Conservation (phyloP, 2,329 filamentous ascomycete genomes). For the Aspergillus versicolor region DNA sequence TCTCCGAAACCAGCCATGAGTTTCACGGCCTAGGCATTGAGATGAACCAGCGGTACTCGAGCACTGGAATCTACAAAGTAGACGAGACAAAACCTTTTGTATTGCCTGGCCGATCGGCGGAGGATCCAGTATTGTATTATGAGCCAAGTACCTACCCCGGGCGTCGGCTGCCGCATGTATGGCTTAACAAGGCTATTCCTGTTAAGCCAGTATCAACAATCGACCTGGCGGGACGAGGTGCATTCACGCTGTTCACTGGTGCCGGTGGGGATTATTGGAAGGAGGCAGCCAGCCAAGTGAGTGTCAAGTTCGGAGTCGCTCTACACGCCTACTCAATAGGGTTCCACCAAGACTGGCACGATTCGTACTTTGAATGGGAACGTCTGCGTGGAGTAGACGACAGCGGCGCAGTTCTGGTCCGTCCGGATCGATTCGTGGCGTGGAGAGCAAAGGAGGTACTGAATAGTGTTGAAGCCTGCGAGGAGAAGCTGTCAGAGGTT, state of each 20-base stretch:
- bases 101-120: not conserved
- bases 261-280: constrained; percentile 1
- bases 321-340: constrained; percentile 7
- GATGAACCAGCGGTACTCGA: not conserved
- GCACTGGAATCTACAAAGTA: not conserved
- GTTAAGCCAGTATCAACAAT: not conserved
- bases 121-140: not conserved
- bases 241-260: not conserved
- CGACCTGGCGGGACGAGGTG: constrained; percentile 5
- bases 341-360: constrained; percentile 3
- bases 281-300: not conserved
- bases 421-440: constrained; percentile 29
- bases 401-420: constrained; percentile 27
- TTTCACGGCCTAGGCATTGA: not conserved
- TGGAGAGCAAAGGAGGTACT: no score
- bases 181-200: constrained; percentile 1
- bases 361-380: constrained; percentile 7
- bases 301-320: not conserved
- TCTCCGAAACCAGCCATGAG: not conserved
- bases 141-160: constrained; percentile 7
- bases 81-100: not conserved
- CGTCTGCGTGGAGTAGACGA: constrained; percentile 21
- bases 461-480: no score
- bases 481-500: no score
- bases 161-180: constrained; percentile 7